Percentiles rank a stretch among this genome's conserved stretches.
These are phyloP conservation scores for Suillus plorans DNA, from an alignment of 768 basidiomycete species.

Conservation along the genomic window DNA sequence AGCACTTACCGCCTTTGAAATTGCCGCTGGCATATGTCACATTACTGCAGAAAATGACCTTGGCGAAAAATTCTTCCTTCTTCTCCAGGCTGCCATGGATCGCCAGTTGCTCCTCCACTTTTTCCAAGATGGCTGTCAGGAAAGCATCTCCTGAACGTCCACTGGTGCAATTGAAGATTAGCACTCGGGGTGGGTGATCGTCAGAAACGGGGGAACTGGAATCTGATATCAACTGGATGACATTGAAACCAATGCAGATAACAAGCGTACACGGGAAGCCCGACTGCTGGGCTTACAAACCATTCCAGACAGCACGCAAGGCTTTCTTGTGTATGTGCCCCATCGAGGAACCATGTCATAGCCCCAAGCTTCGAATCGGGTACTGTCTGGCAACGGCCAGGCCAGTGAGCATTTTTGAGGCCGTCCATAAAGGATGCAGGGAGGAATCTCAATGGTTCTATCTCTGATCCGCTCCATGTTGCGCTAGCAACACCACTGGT, in stretches of 20 bases:
- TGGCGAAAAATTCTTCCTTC: constrained; percentile 62
- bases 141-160: constrained; percentile 82
- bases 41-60: constrained; percentile 94
- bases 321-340: constrained; percentile 93
- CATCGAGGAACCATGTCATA: constrained; percentile 89
- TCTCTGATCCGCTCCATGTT: neutral
- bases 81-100: constrained; percentile 38
- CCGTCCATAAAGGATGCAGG: constrained; percentile 58
- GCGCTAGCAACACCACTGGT: neutral
- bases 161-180: constrained; percentile 94
- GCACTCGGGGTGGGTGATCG: constrained; percentile 45
- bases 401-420: constrained; percentile 77
- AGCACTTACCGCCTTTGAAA: constrained; percentile 81
- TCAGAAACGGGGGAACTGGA: constrained; percentile 9
- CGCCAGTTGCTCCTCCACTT: constrained; percentile 48
- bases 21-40: constrained; percentile 89
- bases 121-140: constrained; percentile 57
- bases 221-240: constrained; percentile 7
- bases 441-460: constrained; percentile 32
- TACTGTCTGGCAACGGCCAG: constrained; percentile 90
- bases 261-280: constrained; percentile 36
- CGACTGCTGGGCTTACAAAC: constrained; percentile 69
- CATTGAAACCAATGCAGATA: constrained; percentile 3
- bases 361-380: constrained; percentile 50
- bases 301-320: constrained; percentile 84